Evolutionary conservation across 2,329 filamentous ascomycete species (phyloP).

Genomic region (Colletotrichum eleusines): DNA sequence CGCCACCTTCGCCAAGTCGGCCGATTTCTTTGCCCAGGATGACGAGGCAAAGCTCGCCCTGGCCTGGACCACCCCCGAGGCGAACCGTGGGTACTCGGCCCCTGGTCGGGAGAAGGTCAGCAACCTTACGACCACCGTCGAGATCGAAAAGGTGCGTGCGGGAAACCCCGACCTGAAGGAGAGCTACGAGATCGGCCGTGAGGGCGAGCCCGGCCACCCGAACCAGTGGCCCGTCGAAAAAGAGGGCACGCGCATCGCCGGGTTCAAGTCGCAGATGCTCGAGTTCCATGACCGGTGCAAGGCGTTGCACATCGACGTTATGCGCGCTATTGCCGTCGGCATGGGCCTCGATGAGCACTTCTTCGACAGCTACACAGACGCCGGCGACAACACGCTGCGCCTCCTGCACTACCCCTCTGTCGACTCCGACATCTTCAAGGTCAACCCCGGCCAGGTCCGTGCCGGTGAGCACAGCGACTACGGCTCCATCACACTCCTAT

Average conservation of each 20-base stretch:
- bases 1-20: slow-evolving; percentile 75
- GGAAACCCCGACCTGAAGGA: slow-evolving; percentile 75
- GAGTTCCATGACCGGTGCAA: slow-evolving; percentile 82
- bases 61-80: slow-evolving; percentile 77
- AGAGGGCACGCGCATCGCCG: slow-evolving; percentile 59
- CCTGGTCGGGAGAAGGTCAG: slow-evolving; percentile 79
- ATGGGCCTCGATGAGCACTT: slow-evolving; percentile 78
- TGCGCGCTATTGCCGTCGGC: slow-evolving; percentile 87
- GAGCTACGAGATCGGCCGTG: slow-evolving; percentile 73
- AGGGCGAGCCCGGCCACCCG: slow-evolving; percentile 69
- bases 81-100: slow-evolving; percentile 80
- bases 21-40: slow-evolving; percentile 77
- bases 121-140: slow-evolving; percentile 63
- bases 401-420: slow-evolving; percentile 83
- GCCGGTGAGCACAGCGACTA: slow-evolving; percentile 83
- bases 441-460: slow-evolving; percentile 77
- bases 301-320: slow-evolving; percentile 79
- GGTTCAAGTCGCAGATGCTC: slow-evolving; percentile 80
- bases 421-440: slow-evolving; percentile 71
- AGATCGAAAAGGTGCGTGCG: slow-evolving; percentile 69
- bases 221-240: slow-evolving; percentile 81
- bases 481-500: slow-evolving; percentile 71
- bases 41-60: slow-evolving; percentile 72
- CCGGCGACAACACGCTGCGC: slow-evolving; percentile 77
- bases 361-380: slow-evolving; percentile 82